Evolutionary conservation across 331 rosid species (phyloP).

Genomic region (Stylosanthes scabra): DNA sequence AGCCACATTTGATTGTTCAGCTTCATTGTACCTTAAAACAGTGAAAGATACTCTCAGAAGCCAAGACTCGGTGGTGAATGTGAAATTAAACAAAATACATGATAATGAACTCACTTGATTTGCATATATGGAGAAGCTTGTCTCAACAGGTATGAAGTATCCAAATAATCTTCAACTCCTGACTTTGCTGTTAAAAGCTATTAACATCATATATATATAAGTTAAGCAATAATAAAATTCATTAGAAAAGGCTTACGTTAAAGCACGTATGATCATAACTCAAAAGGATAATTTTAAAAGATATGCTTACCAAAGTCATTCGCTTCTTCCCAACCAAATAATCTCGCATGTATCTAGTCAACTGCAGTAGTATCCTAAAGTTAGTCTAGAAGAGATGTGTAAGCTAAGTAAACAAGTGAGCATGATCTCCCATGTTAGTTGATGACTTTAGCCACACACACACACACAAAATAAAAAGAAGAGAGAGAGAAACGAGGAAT

Average conservation of each 20-base stretch:
- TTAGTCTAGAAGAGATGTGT: slow-evolving; percentile 21
- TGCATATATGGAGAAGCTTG: slow-evolving; percentile 93
- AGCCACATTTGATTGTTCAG: slow-evolving; percentile 54
- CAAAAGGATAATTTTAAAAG: slow-evolving; percentile 31
- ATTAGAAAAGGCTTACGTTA: slow-evolving; percentile 15
- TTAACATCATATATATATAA: slow-evolving; percentile 5
- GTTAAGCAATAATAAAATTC: neutral
- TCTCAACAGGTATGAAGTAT: slow-evolving; percentile 78
- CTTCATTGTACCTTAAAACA: slow-evolving; percentile 67
- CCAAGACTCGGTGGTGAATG: slow-evolving; percentile 5
- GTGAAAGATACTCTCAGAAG: slow-evolving; percentile 30
- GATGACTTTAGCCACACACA: slow-evolving; percentile 32
- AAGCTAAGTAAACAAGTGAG: slow-evolving; percentile 31
- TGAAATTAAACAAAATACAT: slow-evolving; percentile 18
- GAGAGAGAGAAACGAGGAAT: neutral
- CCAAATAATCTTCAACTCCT: slow-evolving; percentile 82
- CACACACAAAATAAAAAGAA: neutral
- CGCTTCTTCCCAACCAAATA: slow-evolving; percentile 97
- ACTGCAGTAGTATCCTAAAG: slow-evolving; percentile 54
- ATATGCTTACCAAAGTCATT: slow-evolving; percentile 78
- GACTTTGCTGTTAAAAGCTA: slow-evolving; percentile 87
- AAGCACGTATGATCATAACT: slow-evolving; percentile 17
- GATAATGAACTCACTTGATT: slow-evolving; percentile 73
- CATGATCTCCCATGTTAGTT: slow-evolving; percentile 5
- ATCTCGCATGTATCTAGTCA: slow-evolving; percentile 87